Evolutionary conservation across 768 basidiomycete species (phyloP).

Genomic region (Pleurotus salmoneostramineus): DNA sequence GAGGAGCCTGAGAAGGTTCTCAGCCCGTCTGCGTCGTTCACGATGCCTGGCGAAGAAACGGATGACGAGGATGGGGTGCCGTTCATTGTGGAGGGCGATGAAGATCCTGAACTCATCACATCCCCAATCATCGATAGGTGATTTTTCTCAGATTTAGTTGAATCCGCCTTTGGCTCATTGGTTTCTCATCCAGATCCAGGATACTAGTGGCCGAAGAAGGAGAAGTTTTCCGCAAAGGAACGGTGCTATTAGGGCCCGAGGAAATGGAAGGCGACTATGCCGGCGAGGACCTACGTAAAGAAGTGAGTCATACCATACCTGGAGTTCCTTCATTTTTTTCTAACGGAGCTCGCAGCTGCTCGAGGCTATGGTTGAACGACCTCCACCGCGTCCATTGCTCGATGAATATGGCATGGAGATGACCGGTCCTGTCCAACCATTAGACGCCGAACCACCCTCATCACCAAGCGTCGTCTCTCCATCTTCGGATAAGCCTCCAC

Average conservation of each 20-base stretch:
- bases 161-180: not conserved
- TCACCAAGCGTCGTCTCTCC: constrained; percentile 22
- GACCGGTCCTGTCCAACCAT: constrained; percentile 9
- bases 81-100: constrained; percentile 29
- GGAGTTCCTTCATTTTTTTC: not conserved
- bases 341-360: constrained; percentile 48
- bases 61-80: constrained; percentile 41
- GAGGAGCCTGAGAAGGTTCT: constrained; percentile 68
- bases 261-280: constrained; percentile 90
- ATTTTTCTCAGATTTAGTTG: not conserved
- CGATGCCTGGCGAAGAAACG: constrained; percentile 40
- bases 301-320: constrained; percentile 35
- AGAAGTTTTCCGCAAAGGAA: constrained; percentile 92
- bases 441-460: constrained; percentile 14
- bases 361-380: constrained; percentile 83
- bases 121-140: constrained; percentile 49
- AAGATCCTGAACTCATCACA: constrained; percentile 14
- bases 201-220: constrained; percentile 93
- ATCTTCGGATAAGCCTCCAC: constrained; percentile 36
- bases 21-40: constrained; percentile 50
- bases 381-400: constrained; percentile 67
- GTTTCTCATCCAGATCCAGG: constrained; percentile 48
- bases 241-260: constrained; percentile 71
- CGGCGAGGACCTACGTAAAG: constrained; percentile 83
- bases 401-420: constrained; percentile 56